Evolutionary conservation across 148 eudicot species (phyloP).

Genomic region (Beta vulgaris): DNA sequence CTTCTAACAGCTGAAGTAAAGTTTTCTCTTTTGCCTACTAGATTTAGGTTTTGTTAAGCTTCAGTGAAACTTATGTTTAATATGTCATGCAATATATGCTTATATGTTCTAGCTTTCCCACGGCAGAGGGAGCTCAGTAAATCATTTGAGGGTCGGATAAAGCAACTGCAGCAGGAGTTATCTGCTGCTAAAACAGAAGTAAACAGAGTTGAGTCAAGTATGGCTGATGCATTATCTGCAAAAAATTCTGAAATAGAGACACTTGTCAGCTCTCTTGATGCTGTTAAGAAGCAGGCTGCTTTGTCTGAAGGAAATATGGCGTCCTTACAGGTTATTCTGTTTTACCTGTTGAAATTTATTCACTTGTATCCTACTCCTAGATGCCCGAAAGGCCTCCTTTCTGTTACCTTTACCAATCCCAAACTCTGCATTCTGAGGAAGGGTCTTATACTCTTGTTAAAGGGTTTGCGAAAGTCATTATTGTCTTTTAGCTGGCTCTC

Average conservation of each 20-base stretch:
- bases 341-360: too few relatives aligned
- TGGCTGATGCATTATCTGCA: conserved; percentile 86
- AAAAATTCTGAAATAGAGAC: conserved; percentile 96
- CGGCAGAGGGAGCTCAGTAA: conserved; percentile 86
- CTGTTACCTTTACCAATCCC: background rate
- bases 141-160: conserved; percentile 75
- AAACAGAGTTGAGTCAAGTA: conserved; percentile 71
- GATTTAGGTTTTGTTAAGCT: conserved; percentile 3
- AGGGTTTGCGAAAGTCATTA: conserved; percentile 3
- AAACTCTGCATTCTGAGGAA: background rate
- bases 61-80: conserved; percentile 6
- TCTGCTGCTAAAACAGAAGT: conserved; percentile 70
- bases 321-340: conserved; percentile 99
- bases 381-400: too few relatives aligned
- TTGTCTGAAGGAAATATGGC: conserved; percentile 91
- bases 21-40: background rate
- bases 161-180: conserved; percentile 74
- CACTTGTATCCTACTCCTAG: too few relatives aligned
- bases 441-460: background rate
- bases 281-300: conserved; percentile 92
- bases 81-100: conserved; percentile 10
- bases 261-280: conserved; percentile 76
- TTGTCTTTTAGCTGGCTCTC: background rate
- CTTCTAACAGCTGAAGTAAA: conserved; percentile 89
- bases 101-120: conserved; percentile 11